Evolutionary conservation across 345 rosid genomes (phyloP), one percentile per base, ranked within the genome.

Genomic region (Dipteronia dyeriana): DNA sequence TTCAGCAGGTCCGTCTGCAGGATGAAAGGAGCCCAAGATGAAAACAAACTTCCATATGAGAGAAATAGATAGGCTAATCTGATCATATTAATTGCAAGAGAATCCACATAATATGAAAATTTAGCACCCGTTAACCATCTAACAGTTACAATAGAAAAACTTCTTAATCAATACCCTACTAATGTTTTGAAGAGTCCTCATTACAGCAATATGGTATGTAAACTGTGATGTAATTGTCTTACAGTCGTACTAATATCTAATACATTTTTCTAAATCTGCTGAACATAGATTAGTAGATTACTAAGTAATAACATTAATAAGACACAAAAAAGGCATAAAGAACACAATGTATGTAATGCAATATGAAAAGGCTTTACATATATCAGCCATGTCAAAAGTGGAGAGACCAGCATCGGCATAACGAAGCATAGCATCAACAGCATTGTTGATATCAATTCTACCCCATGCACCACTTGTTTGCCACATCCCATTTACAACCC

Each of bases 1-100:
- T 82, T 95, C 97, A 29, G 98, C 95, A 82, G 97, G 97, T 43
- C 97, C 97, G 83, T 93, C 97, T 95, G 54, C 73, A 57, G 78
- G 72, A 63, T 29, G 19, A 10, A 61, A 74, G 23, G 47, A 63
- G 49, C 41, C 26, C 39, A 76, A 60, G 45, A 73, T 31, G 61
- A 51, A 56, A 31, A 29, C 12, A 11, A 56, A 23, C 20, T 3
- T 47, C 6, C 22, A 64, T 20, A 25, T 11, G 14, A 64, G 11
- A 65, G 51, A 7, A 31, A 31, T 25, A 61, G 38, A 3, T 31
- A 6, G 51, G 13, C 20, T 34, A 23, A 49, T 75, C 3, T 13
- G 29, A 25, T 23, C 67, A 57, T 23, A 61, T 61, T 22, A 73
- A 74, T 31, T 66, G 41, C 17, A 76, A 53, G 23, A 53, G 10